phyloP scores from a whole-genome alignment of 2,329 filamentous ascomycete genomes.

The Didymella glomerata region DNA sequence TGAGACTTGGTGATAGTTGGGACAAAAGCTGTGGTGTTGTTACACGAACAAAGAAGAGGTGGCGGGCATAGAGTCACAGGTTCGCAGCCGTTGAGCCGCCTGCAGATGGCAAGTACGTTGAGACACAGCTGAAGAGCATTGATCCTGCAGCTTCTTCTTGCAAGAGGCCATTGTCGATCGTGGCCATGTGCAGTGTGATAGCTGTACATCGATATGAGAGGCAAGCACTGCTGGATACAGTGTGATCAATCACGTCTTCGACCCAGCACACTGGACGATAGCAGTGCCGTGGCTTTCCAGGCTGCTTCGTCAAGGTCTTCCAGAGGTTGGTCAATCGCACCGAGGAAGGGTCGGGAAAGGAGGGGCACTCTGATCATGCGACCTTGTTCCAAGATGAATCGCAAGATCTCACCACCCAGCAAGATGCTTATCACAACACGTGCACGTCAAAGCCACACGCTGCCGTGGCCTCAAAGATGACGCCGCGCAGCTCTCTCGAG shows the following conservation, averaged over 20 bases:
- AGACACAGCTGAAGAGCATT: constrained; percentile 5
- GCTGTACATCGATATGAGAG: constrained; percentile 21
- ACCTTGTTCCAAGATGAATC: constrained; percentile 28
- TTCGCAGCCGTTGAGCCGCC: constrained; percentile 25
- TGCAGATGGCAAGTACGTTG: constrained; percentile 19
- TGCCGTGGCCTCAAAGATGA: constrained; percentile 17
- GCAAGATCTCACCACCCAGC: constrained; percentile 26
- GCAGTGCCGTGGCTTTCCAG: constrained; percentile 24
- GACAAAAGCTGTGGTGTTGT: constrained; percentile 29
- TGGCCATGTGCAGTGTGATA: constrained; percentile 20
- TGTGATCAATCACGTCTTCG: constrained; percentile 21
- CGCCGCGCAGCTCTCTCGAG: constrained; percentile 12
- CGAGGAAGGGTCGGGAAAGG: constrained; percentile 27
- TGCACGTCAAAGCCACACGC: constrained; percentile 17
- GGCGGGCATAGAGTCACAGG: constrained; percentile 18
- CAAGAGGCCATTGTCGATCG: constrained; percentile 16
- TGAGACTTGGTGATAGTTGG: constrained; percentile 27
- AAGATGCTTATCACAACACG: constrained; percentile 24
- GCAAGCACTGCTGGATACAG: constrained; percentile 13
- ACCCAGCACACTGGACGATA: constrained; percentile 19
- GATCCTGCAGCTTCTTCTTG: constrained; percentile 6
- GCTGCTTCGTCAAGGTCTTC: constrained; percentile 36
- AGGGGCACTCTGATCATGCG: constrained; percentile 42
- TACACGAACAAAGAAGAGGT: constrained; percentile 21
- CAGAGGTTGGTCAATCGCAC: constrained; percentile 29